These are phyloP conservation scores for Backusella tuberculispora DNA, from an alignment of 192 early-diverging fungal genomes.

Conservation along the genomic window DNA sequence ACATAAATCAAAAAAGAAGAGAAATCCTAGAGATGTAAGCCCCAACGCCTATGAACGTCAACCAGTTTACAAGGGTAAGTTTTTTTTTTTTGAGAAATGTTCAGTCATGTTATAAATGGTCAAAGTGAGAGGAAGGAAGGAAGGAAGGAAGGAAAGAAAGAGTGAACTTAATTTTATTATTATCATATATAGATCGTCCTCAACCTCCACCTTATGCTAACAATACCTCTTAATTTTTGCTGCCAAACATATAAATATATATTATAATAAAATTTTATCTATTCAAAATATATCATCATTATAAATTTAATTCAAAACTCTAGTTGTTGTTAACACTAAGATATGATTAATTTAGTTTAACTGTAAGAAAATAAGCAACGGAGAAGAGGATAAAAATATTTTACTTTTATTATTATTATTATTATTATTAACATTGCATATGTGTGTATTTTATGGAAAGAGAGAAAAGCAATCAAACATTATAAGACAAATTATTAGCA, in stretches of 20 bases:
- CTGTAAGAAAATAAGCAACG: no score
- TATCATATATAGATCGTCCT: background rate
- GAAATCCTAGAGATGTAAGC: slow-evolving; percentile 36
- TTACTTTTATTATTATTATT: no score
- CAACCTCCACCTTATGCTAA: slow-evolving; percentile 5
- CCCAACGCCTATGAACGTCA: slow-evolving; percentile 51
- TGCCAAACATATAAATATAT: background rate
- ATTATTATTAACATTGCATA: no score
- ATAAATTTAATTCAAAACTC: no score
- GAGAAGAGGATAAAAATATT: no score
- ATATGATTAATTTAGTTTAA: no score
- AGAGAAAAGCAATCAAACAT: background rate
- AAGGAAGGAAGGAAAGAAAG: background rate
- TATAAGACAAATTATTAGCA: background rate
- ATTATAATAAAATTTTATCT: background rate
- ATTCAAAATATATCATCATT: no score
- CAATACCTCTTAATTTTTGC: background rate
- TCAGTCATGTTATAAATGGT: no score
- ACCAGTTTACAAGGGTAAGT: slow-evolving; percentile 42
- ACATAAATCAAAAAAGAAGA: slow-evolving; percentile 25
- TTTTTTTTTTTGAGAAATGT: background rate
- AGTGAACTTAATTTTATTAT: background rate
- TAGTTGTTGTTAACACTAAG: no score
- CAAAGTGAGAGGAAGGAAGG: no score
- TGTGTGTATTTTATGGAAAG: no score